phyloP scores from a whole-genome alignment of 75 land plant species.

The Pinus taeda region DNA sequence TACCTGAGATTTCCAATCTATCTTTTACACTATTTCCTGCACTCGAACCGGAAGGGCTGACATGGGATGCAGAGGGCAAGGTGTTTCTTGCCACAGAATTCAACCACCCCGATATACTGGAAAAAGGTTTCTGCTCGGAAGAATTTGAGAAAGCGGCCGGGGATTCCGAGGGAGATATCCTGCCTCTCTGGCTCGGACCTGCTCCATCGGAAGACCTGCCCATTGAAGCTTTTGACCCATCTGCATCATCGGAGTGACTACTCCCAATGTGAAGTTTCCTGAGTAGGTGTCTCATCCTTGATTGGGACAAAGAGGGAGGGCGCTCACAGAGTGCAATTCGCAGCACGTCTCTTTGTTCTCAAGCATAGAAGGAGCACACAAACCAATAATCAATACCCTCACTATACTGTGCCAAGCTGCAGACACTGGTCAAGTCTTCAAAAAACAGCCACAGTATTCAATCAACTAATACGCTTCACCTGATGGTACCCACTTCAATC shows the following conservation, averaged over 20 bases:
- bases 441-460: no score
- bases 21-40: constrained; percentile 11
- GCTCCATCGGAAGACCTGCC: constrained; percentile 19
- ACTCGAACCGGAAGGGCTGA: constrained; percentile 14
- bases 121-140: constrained; percentile 42
- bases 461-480: no score
- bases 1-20: constrained; percentile 7
- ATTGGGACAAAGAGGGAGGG: no score
- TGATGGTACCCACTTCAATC: no score
- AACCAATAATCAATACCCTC: no score
- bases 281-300: constrained; percentile 66
- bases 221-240: constrained; percentile 24
- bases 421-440: no score
- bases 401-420: no score
- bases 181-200: constrained; percentile 11
- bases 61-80: constrained; percentile 26
- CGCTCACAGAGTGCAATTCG: no score
- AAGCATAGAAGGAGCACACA: no score
- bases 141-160: not conserved
- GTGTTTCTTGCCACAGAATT: constrained; percentile 43
- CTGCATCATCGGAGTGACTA: constrained; percentile 31
- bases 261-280: constrained; percentile 63
- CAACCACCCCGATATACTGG: constrained; percentile 49
- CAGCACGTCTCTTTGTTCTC: no score
- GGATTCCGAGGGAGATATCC: constrained; percentile 15